A percentile compares a stretch with the other conserved stretches of the same genome.
These are phyloP conservation scores for Aspergillus pseudoglaucus DNA, from an alignment of 2,329 filamentous ascomycete species.

Conservation along the genomic window DNA sequence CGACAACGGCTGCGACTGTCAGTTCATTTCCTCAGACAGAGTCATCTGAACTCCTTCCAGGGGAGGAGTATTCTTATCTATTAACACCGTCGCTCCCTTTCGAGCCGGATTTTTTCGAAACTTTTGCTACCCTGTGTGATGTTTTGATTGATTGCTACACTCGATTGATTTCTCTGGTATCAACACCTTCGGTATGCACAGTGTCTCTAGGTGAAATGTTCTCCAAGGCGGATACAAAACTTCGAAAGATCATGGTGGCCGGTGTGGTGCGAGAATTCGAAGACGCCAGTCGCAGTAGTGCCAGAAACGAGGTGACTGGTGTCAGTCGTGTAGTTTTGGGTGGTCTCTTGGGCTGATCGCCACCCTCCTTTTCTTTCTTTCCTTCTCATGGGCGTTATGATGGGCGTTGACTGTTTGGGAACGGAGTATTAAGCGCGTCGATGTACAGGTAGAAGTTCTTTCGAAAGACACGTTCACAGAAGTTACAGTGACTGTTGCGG, in stretches of 20 bases:
- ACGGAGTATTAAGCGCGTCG: too few species aligned
- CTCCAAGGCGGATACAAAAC: constrained; percentile 74
- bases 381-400: neutral
- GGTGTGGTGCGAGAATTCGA: constrained; percentile 90
- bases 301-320: constrained; percentile 74
- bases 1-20: constrained; percentile 31
- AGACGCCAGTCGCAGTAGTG: constrained; percentile 67
- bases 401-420: too few species aligned
- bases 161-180: constrained; percentile 66
- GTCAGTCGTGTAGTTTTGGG: constrained; percentile 85
- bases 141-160: constrained; percentile 90
- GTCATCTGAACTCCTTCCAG: constrained; percentile 59
- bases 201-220: constrained; percentile 74
- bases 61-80: constrained; percentile 81
- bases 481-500: too few species aligned
- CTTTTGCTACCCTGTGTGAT: constrained; percentile 91
- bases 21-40: constrained; percentile 43
- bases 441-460: too few species aligned
- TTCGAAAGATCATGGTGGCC: constrained; percentile 83
- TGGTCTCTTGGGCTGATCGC: constrained; percentile 59
- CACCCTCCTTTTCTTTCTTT: neutral
- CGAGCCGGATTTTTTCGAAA: constrained; percentile 94
- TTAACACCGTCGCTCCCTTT: constrained; percentile 91
- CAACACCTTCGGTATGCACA: constrained; percentile 66
- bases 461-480: too few species aligned